A percentile compares a stretch with the other conserved stretches of the same genome.
Evolutionary conservation across 192 early-diverging fungal genomes (phyloP).

Genomic region (Gamsiella multidivaricata): DNA sequence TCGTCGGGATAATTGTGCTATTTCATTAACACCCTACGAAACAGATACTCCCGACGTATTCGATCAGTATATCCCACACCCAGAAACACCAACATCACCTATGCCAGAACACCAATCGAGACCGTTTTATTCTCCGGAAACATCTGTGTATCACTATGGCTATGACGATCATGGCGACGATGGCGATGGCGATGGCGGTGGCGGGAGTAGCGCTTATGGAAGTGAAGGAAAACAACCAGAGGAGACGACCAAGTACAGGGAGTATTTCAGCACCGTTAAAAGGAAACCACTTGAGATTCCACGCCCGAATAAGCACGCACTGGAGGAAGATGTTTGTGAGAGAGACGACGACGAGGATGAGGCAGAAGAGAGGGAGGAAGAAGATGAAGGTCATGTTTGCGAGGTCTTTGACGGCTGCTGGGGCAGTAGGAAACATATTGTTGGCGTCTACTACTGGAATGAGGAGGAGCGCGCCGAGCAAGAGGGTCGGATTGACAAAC

Average conservation of each 20-base stretch:
- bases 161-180: too few species aligned
- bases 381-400: background rate
- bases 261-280: background rate
- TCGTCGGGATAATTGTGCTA: background rate
- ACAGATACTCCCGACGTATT: too few species aligned
- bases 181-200: too few species aligned
- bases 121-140: background rate
- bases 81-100: too few species aligned
- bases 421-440: background rate
- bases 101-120: too few species aligned
- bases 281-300: background rate
- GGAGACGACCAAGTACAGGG: background rate
- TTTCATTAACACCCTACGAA: background rate
- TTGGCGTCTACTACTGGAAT: constrained; percentile 9
- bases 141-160: background rate
- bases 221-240: background rate
- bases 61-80: too few species aligned
- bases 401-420: constrained; percentile 15
- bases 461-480: background rate
- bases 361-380: background rate
- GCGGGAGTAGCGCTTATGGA: background rate
- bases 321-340: background rate
- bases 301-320: background rate
- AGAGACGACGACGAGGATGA: constrained; percentile 1
- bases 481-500: constrained; percentile 3